These are phyloP conservation scores for Gossypium herbaceum DNA, from an alignment of 345 rosid genomes.

Conservation along the genomic window DNA sequence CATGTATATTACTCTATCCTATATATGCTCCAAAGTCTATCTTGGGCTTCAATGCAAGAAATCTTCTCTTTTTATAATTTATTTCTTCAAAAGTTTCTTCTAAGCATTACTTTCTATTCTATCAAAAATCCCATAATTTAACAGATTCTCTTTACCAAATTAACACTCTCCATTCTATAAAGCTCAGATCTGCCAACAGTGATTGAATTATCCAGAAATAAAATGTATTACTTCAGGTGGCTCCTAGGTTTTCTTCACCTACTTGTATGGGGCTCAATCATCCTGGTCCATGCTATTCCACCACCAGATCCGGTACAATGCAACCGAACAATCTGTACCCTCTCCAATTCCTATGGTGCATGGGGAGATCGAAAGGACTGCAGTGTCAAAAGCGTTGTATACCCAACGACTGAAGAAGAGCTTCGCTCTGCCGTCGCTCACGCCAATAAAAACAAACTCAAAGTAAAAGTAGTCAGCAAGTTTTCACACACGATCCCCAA, in stretches of 20 bases:
- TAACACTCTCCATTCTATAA: not conserved
- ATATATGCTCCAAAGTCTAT: not conserved
- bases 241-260: not conserved
- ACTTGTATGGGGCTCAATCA: not conserved
- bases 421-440: constrained; percentile 53
- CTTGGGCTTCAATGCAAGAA: not conserved
- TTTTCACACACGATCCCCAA: constrained; percentile 84
- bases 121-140: not conserved
- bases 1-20: not conserved
- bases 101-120: not conserved
- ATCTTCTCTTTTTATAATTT: not conserved
- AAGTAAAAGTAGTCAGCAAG: constrained; percentile 61
- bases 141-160: not conserved
- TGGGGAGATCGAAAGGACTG: constrained; percentile 78
- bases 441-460: constrained; percentile 49
- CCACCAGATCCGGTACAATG: constrained; percentile 59
- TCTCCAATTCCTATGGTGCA: constrained; percentile 63
- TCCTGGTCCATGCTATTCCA: constrained; percentile 36
- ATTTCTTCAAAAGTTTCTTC: not conserved
- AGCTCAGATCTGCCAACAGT: not conserved
- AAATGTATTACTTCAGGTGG: constrained; percentile 2
- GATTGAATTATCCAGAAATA: not conserved
- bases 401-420: constrained; percentile 72
- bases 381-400: constrained; percentile 37
- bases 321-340: constrained; percentile 45